Evolutionary conservation across 2,329 filamentous ascomycete species (phyloP), one percentile per base, ranked within the genome.

Genomic region (Claviceps spartinae): DNA sequence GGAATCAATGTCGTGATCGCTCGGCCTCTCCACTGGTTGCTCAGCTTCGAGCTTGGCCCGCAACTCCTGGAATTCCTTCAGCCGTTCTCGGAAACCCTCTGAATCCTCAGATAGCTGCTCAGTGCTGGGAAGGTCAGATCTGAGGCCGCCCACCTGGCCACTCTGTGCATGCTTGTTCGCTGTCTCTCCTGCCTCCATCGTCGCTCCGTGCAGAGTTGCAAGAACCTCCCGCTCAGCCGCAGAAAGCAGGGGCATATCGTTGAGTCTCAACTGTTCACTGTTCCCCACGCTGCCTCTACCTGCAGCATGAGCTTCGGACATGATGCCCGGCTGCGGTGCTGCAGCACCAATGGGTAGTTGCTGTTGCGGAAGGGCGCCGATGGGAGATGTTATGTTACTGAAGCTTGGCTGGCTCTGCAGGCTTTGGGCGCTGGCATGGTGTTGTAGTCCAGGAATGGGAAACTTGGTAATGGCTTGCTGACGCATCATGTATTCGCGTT

Each of bases 351-450:
- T 71, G 5, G 75, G 68, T 7, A 74, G 68, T 63, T 79, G 62
- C 72, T 81, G 53, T 52, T 63, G 63, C 14, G 61, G 58, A 36
- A 63, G 69, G 60, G 74, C 81, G 11, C 81, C 82, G 53, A 85
- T 80, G 2, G 90, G 89, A n/a, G 89, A 94, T 2, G 88, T 83
- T 58, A 98, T 94, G 68, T 86, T 96, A 18, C 91, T 88, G 64
- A 93, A 96, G 69, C 91, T 97, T 22, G 91, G 91, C 68, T 98
- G 93, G 64, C 89, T 96, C 63, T 98, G 93, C 54, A 98, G 77
- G 63, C 91, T 97, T 60, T 97, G 91, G 8, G 88, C 88, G 63
- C 91, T 97, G 1, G 88, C 90, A 63, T 97, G 90, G 63, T 97
- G 93, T 61, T 97, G 89, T 8, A 97, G 76, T 54, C 72, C 63